Evolutionary conservation across 495 filamentous ascomycete species (phyloP), one percentile per base, ranked within the genome.

Genomic region (Penicillium arizonense): DNA sequence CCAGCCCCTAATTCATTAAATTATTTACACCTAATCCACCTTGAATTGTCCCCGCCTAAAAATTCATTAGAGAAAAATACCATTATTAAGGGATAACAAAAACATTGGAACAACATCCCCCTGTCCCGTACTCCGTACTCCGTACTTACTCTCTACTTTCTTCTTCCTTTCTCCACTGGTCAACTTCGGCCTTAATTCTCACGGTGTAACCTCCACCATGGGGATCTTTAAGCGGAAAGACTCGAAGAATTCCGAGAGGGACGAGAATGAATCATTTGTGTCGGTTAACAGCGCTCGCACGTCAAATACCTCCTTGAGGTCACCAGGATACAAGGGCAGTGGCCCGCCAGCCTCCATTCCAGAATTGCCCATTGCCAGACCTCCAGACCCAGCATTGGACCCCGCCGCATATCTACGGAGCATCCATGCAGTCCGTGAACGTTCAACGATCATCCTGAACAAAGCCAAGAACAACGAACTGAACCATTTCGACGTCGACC

Each of bases 401-500:
- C 94, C 94, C 13, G 93, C 89, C 12, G 91, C 85, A 47, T 98
- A 97, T 72, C 83, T 98, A 52, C 81, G 88, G 55, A 97, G 93
- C 71, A 84, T 98, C 58, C 84, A 89, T 64, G 84, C 94, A 18
- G 91, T 98, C 9, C 81, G 95, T 28, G 89, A 96, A 61, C 77
- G 92, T 50, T 86, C 80, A 61, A 80, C 72, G 53, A 67, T 91
- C 48, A 78, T 97, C 33, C 77, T 88, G 45, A 77, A 87, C 50
- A 90, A 88, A 69, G 94, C 94, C 3, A 82, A 87, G 67, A 74
- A 73, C 46, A 90, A 97, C 56, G 75, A 87, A 52, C 79, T 98
- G 48, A 82, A 80, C 52, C 94, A 97, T 72, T 98, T 98, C 65
- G 86, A 88, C 50, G 93, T 97, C 10, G 92, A 98, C 63, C 83